phyloP scores from a whole-genome alignment of 2,329 filamentous ascomycete species.

The Hirsutella rhossiliensis region DNA sequence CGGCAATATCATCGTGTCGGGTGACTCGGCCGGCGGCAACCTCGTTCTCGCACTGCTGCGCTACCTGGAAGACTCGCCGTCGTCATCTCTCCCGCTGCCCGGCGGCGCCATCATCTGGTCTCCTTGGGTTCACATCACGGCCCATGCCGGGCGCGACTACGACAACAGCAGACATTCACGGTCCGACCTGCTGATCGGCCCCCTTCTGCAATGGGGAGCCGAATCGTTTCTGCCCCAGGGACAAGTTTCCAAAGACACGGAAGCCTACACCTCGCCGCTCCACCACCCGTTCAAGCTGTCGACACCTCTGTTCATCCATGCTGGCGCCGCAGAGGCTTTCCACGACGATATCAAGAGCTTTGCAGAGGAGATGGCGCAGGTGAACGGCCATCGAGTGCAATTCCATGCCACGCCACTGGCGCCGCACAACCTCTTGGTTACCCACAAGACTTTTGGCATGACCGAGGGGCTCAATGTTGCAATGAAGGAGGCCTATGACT shows the following conservation, averaged over 20 bases:
- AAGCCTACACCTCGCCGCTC: background rate
- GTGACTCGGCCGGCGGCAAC: background rate
- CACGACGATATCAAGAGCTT: background rate
- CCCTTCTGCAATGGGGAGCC: no score
- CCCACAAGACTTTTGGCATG: background rate
- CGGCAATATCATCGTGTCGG: background rate
- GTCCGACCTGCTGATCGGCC: no score
- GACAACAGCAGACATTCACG: no score
- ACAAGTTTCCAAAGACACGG: background rate
- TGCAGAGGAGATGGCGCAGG: background rate
- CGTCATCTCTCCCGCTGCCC: background rate
- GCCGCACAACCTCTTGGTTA: background rate
- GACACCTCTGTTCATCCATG: background rate
- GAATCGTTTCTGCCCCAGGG: background rate
- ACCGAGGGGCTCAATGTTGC: background rate
- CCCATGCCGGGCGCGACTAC: no score
- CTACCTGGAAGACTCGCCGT: background rate
- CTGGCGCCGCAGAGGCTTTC: background rate
- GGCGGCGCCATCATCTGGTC: background rate
- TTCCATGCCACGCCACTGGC: background rate
- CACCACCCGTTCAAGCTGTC: background rate
- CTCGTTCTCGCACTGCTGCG: background rate
- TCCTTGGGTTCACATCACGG: background rate
- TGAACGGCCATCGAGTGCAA: background rate
- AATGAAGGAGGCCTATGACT: background rate